A percentile compares a stretch with the other conserved stretches of the same genome.
These are phyloP conservation scores for Pythium oligandrum DNA, from an alignment of 352 stramenopile species.

Conservation along the genomic window DNA sequence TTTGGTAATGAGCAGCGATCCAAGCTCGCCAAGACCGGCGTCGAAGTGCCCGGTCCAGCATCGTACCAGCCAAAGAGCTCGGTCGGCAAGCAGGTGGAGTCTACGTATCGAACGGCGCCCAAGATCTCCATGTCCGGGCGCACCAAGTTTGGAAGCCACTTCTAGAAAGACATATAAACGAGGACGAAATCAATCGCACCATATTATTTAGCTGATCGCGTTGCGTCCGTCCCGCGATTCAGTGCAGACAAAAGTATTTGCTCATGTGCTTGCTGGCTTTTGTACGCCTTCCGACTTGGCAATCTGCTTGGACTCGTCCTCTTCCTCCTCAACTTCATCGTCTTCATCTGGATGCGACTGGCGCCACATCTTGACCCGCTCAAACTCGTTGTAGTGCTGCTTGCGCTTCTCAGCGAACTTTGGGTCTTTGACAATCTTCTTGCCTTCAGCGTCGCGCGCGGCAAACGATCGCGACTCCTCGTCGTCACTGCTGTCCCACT, in stretches of 20 bases:
- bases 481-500: constrained; percentile 58
- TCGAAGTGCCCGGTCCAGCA: constrained; percentile 32
- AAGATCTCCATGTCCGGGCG: constrained; percentile 73
- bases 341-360: constrained; percentile 46
- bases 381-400: constrained; percentile 82
- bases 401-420: constrained; percentile 75
- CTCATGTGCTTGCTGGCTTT: too few relatives aligned
- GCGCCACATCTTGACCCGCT: constrained; percentile 63
- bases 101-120: constrained; percentile 53
- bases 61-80: constrained; percentile 60
- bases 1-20: constrained; percentile 58
- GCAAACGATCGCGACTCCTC: constrained; percentile 29
- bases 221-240: too few relatives aligned
- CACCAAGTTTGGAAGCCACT: constrained; percentile 75
- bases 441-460: constrained; percentile 43
- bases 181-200: background rate
- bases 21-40: constrained; percentile 24
- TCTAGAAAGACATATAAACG: constrained; percentile 23
- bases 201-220: too few relatives aligned
- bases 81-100: constrained; percentile 62
- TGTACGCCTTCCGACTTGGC: too few relatives aligned
- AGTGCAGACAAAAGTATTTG: too few relatives aligned
- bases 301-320: constrained; percentile 13
- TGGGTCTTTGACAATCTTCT: constrained; percentile 63
- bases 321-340: constrained; percentile 38